Base-by-base conservation (phyloP, 768 basidiomycete genomes). In the Kondoa malvinella region DNA sequence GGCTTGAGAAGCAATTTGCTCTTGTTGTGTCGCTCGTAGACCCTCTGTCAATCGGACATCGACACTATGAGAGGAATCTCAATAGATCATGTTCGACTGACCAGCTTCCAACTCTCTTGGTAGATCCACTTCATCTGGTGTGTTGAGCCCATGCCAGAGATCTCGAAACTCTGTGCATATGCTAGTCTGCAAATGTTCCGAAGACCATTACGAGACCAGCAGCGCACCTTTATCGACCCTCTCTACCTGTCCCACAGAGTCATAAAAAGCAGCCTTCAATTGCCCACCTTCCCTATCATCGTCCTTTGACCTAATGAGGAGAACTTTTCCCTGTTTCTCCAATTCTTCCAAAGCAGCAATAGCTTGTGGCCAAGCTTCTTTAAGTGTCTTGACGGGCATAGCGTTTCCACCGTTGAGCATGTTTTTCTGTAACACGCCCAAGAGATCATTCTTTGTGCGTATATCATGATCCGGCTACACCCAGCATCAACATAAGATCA, bases 301-400 rank as follows among this genome's bases (percentile, higher is more conserved):
- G 25, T 0, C 89, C 87, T 72, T 88, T 87, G 0, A 88, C 58
- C 90, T 82, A 21, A 87, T 92, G n/a, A 90, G 87, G 56, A 91
- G 81, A 1, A 91, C 88, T 67, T 90, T 87, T 0, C 89, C 89
- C 72, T 88, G 87, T 74, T 87, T 83, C 76, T 90, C 89, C n/a
- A 92, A 80, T 76, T 92, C 88, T 74, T 91, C 88, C 57, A 92
- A 85, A 0, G 87, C 88, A 57, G 81, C 78, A 0, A 86, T 86
- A 0, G 90, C 87, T 71, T 88, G 87, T 72, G 88, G 87, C 89
- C 91, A 95, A 16, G 87, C 86, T 75, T 94, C 90, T 74, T 92
- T 90, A 56, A 95, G 79, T 1, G 84, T 81, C 25, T 88, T 84
- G 32, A 94, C 86, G 16, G 88, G 83, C 32, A 94, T 84, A 1